Evolutionary conservation across 495 filamentous ascomycete species (phyloP).

Genomic region (Aspergillus campestris): DNA sequence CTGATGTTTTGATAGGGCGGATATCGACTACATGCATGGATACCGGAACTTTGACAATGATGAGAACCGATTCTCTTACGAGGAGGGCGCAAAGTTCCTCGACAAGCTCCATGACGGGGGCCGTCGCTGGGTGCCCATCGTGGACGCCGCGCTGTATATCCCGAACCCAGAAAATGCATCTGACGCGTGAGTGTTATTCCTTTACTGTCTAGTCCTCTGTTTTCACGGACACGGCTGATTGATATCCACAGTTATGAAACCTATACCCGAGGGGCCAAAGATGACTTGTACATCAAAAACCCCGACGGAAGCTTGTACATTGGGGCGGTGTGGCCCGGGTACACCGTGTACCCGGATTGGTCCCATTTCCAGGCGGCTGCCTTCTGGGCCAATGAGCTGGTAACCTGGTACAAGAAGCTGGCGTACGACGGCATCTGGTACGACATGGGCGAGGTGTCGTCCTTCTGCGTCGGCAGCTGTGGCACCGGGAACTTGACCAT

Average conservation of each 20-base stretch:
- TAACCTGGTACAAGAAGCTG: conserved; percentile 50
- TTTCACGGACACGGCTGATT: neutral
- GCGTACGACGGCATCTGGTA: conserved; percentile 55
- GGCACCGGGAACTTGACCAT: conserved; percentile 58
- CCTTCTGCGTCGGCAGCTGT: conserved; percentile 76
- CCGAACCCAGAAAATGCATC: conserved; percentile 63
- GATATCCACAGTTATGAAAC: conserved; percentile 42
- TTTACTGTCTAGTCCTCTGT: neutral
- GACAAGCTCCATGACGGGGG: conserved; percentile 52
- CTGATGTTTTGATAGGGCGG: conserved; percentile 31
- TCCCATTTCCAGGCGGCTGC: conserved; percentile 44
- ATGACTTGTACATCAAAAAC: conserved; percentile 55
- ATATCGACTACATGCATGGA: conserved; percentile 52
- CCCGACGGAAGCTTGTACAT: conserved; percentile 54
- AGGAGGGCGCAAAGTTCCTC: conserved; percentile 52
- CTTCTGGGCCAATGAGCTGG: conserved; percentile 69
- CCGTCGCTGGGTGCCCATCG: conserved; percentile 73
- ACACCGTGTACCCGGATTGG: conserved; percentile 61
- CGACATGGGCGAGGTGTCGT: conserved; percentile 60
- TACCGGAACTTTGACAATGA: conserved; percentile 56
- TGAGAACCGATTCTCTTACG: conserved; percentile 37
- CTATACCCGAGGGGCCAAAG: conserved; percentile 58
- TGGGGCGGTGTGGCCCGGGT: conserved; percentile 57
- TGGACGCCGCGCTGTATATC: conserved; percentile 76
- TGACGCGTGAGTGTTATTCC: conserved; percentile 44